These are phyloP conservation scores for Chalara sp. DNA, from an alignment of 2,329 filamentous ascomycete species.

Conservation along the genomic window DNA sequence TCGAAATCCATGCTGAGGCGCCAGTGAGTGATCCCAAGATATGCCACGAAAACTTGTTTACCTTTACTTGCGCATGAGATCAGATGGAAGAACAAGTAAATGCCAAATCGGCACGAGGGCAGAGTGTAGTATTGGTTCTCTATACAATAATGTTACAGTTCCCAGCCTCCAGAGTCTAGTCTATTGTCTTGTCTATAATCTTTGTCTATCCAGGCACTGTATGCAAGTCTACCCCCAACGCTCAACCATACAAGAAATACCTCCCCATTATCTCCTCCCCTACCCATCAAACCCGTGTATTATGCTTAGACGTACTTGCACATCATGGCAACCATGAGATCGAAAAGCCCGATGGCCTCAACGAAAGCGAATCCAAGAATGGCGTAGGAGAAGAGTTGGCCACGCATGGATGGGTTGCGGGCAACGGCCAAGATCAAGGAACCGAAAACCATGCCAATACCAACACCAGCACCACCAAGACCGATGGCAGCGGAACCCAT, in stretches of 20 bases:
- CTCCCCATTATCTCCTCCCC: not conserved
- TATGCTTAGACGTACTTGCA: slow-evolving; percentile 64
- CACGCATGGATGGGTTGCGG: slow-evolving; percentile 90
- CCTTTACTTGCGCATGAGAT: too few species aligned
- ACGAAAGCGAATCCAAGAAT: slow-evolving; percentile 95
- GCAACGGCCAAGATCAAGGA: slow-evolving; percentile 83
- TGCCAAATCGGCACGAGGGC: not conserved
- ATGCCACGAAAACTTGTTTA: too few species aligned
- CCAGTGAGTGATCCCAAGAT: too few species aligned
- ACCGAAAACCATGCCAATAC: slow-evolving; percentile 93
- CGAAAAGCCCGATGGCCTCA: slow-evolving; percentile 85
- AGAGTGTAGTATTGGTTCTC: not conserved
- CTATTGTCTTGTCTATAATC: not conserved
- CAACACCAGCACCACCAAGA: slow-evolving; percentile 88
- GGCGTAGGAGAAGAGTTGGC: slow-evolving; percentile 93
- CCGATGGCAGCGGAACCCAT: slow-evolving; percentile 87
- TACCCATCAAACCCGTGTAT: not conserved
- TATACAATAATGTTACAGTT: not conserved
- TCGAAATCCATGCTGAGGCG: too few species aligned
- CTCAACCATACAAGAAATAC: too few species aligned
- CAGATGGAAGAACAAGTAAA: too few species aligned
- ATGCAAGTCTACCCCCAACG: too few species aligned
- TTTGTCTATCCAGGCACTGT: not conserved
- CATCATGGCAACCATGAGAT: slow-evolving; percentile 90
- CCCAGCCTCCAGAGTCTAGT: not conserved